A percentile compares a stretch with the other conserved stretches of the same genome.
Conservation (phyloP, 2,329 filamentous ascomycete species). For the Aureobasidium sp. region DNA sequence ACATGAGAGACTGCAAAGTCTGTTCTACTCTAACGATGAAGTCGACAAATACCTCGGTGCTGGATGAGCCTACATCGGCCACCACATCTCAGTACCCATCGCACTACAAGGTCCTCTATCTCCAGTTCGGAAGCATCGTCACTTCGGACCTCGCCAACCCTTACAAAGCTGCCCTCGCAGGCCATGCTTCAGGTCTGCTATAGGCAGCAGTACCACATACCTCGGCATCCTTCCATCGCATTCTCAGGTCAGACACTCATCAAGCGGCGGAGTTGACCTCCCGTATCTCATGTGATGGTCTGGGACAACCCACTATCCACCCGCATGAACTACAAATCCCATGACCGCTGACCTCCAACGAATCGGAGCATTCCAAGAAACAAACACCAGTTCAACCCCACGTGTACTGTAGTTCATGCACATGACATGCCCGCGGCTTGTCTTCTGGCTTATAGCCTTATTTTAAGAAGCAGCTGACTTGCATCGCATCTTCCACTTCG, state of each 20-base stretch:
- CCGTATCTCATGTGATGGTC: not conserved
- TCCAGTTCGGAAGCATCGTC: too few species aligned
- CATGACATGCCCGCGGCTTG: not conserved
- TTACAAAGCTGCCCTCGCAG: too few species aligned
- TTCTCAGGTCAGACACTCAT: too few species aligned
- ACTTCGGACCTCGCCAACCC: too few species aligned
- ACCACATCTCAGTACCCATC: too few species aligned
- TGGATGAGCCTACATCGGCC: conserved; percentile 2
- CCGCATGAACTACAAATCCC: not conserved
- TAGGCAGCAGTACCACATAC: too few species aligned
- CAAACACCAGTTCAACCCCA: not conserved
- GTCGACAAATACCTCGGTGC: conserved; percentile 62
- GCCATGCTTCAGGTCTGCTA: too few species aligned
- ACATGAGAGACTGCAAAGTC: conserved; percentile 46
- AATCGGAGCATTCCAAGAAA: not conserved
- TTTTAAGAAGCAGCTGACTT: not conserved
- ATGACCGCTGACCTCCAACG: not conserved
- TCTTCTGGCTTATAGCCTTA: too few species aligned
- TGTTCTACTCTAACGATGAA: conserved; percentile 69
- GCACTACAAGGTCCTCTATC: too few species aligned
- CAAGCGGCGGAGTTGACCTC: not conserved
- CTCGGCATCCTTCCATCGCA: too few species aligned
- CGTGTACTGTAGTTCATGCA: not conserved
- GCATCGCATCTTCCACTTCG: not conserved
- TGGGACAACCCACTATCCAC: not conserved